Base-by-base conservation (phyloP, 345 rosid genomes). In the Carallia pectinifolia region DNA sequence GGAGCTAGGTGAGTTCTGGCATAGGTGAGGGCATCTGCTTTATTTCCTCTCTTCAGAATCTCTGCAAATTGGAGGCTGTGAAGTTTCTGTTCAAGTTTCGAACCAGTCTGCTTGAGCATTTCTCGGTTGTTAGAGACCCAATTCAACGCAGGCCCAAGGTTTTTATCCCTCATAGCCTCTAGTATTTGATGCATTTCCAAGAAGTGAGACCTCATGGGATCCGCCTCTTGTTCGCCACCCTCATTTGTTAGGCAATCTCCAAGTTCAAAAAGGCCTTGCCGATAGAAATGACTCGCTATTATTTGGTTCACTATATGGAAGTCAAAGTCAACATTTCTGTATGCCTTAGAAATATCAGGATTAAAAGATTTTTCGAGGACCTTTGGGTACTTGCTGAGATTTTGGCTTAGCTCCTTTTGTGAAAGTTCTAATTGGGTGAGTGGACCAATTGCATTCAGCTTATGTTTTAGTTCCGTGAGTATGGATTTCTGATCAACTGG, bases 161-260 rank as follows among this genome's bases (percentile, higher is more conserved):
- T 76, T 72, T 68, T 82, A 64, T 36, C 70, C 73, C 71, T 83
- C 80, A 94, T 68, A 6, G 91, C 86, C 71, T 90, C 89, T 3
- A 82, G 79, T 68, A 94, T 63, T 66, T 68, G 82, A 72, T 82
- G 71, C 77, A 90, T 64, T 75, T 90, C 89, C 63, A 85, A 59
- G 65, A 77, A 90, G 47, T 84, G 89, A 67, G 85, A 84, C 75
- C 80, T 84, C 33, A 73, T 59, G 68, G 61, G 69, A 60, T 64
- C 61, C 12, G 76, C 83, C 74, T 78, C 87, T 18, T 86, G 75
- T 76, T 79, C 88, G 61, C 77, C 85, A 75, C 89, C 84, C 71
- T 92, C 97, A 61, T 73, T 77, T 65, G 80, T 75, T 15, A 91
- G 75, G 80, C 83, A 86, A 77, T 94, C 96, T 54, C 97, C 96